Evolutionary conservation across 2,329 filamentous ascomycete species (phyloP).

Genomic region (Zasmidium cellare): DNA sequence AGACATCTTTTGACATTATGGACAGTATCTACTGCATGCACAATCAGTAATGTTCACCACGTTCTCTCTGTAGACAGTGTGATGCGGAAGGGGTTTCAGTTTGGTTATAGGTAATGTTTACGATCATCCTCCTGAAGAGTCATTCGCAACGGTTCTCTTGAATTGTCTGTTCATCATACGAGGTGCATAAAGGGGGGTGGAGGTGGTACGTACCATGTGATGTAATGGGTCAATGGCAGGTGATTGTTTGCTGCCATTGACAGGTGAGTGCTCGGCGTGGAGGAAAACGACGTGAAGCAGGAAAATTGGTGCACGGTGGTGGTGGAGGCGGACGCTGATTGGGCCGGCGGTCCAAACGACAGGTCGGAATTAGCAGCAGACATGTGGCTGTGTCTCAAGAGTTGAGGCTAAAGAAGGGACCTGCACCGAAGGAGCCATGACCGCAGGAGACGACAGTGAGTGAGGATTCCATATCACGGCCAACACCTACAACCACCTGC

Average conservation of each 20-base stretch:
- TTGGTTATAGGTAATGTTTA: conserved; percentile 36
- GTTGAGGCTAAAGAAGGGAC: not conserved
- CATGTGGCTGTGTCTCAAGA: not conserved
- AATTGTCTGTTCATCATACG: conserved; percentile 26
- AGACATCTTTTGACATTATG: conserved; percentile 41
- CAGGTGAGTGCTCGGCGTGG: not conserved
- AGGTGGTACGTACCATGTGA: conserved; percentile 8
- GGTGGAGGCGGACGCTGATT: not conserved
- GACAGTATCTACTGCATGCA: conserved; percentile 23
- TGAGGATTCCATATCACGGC: too few relatives aligned
- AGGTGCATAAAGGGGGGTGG: not conserved
- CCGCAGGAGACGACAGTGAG: too few relatives aligned
- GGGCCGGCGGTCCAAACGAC: not conserved
- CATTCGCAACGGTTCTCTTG: conserved; percentile 69
- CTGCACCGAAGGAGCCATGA: too few relatives aligned
- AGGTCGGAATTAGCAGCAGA: not conserved
- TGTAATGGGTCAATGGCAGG: not conserved
- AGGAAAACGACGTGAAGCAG: not conserved
- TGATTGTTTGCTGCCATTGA: not conserved
- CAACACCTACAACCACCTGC: too few relatives aligned
- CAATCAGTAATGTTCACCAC: conserved; percentile 9
- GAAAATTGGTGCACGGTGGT: not conserved
- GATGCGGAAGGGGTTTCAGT: not conserved
- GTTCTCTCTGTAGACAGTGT: not conserved
- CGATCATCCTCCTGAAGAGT: conserved; percentile 56